Conservation (phyloP, 352 stramenopile species). For the Phytophthora podocarpi region DNA sequence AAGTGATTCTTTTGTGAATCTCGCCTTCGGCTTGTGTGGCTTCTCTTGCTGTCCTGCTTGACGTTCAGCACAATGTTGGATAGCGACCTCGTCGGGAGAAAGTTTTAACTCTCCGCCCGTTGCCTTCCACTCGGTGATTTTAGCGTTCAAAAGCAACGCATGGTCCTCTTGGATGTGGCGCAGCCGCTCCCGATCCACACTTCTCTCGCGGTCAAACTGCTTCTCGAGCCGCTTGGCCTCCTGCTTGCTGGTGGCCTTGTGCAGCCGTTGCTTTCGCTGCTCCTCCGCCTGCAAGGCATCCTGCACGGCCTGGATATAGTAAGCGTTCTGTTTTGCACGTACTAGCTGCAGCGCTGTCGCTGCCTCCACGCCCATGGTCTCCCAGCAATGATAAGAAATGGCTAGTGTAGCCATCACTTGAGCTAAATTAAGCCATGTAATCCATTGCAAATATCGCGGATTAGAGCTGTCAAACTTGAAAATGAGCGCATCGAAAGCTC, state of each 20-base stretch:
- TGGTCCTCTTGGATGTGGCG: conserved; percentile 71
- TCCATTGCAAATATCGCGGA: too few relatives aligned
- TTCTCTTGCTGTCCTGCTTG: conserved; percentile 25
- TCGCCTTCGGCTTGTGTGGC: conserved; percentile 18
- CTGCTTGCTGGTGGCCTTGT: conserved; percentile 39
- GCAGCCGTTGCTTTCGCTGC: conserved; percentile 50
- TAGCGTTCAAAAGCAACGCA: conserved; percentile 49
- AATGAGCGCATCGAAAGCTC: too few relatives aligned
- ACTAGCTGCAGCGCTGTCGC: conserved; percentile 8
- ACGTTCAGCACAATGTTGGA: not conserved
- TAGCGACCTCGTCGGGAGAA: not conserved
- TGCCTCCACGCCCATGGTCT: conserved; percentile 13
- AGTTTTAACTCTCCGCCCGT: conserved; percentile 25
- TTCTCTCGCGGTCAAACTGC: conserved; percentile 55
- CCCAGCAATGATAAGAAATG: not conserved
- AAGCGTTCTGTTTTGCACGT: conserved; percentile 22
- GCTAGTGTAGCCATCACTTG: not conserved
- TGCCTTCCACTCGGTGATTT: conserved; percentile 59
- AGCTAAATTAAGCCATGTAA: conserved; percentile 1
- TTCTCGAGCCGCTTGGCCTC: conserved; percentile 58
- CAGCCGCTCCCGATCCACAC: conserved; percentile 52
- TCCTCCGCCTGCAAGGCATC: conserved; percentile 58
- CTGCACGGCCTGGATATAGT: conserved; percentile 65
- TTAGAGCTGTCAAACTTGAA: too few relatives aligned
- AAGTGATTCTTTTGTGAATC: conserved; percentile 49